Base-by-base conservation (phyloP, 441 rosid species). In the Eruca vesicaria region DNA sequence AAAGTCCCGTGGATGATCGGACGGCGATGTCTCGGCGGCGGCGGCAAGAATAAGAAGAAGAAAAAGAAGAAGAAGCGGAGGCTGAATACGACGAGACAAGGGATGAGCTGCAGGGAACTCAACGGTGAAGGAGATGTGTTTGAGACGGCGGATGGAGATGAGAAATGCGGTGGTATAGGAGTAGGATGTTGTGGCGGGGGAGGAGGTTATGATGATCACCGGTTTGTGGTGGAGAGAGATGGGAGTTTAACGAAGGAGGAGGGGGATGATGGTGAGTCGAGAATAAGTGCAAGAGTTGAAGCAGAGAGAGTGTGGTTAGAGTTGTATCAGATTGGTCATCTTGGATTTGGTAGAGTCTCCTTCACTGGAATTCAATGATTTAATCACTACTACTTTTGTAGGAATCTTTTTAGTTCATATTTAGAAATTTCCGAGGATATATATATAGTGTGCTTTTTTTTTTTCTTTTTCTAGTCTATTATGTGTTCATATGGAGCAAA, bases 291-390 rank as follows among this genome's bases (percentile, higher is more conserved):
- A 19, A 79, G 84, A 75, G 77, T 72, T 23, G 97, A 88, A 67
- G 91, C 83, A 0, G 96, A 90, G 73, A 90, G 80, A 75, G 84
- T 87, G 26, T 95, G 99, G 97, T 77, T 93, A 63, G 97, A 95
- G 85, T 68, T 91, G 81, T 86, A 85, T 71, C 87, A 89, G 72
- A 74, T 88, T 81, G 93, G 93, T 19, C 97, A 95, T 85, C 79
- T 93, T 84, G 94, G 96, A 76, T 95, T 95, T 72, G 99, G 99
- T 21, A 84, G 98, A 78, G 92, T 93, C 66, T 93, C 97, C n/a
- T 90, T 87, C 76, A 81, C 86, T 21, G 79, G 79, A 18, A 75
- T 79, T 7, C 82, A 79, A 63, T 79, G 79, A 74, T 65, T 56
- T 28, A 14, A 15, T 68, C 35, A 38, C 26, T 23, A 38, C 0